Conservation (phyloP, 345 rosid genomes). For the Sonneratia alba region DNA sequence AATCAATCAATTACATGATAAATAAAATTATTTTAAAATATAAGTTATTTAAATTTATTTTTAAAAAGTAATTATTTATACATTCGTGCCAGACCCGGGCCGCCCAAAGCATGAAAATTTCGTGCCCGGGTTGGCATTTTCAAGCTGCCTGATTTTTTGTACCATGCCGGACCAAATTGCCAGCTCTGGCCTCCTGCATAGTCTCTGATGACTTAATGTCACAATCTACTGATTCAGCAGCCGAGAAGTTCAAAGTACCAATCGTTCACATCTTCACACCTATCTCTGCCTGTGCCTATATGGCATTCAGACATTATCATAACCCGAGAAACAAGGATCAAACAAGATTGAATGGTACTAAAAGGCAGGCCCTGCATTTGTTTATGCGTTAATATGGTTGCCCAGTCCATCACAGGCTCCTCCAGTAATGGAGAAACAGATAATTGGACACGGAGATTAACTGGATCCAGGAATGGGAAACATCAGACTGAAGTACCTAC, state of each 20-base stretch:
- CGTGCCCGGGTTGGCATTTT: no score
- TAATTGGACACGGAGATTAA: slow-evolving; percentile 13
- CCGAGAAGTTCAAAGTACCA: slow-evolving; percentile 1
- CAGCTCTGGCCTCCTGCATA: neutral
- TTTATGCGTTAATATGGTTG: no score
- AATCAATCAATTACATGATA: no score
- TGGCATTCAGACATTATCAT: slow-evolving; percentile 3
- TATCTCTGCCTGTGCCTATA: slow-evolving; percentile 6
- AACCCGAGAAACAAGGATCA: slow-evolving; percentile 6
- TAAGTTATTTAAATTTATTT: no score
- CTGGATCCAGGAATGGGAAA: slow-evolving; percentile 18
- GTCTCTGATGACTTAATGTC: slow-evolving; percentile 13
- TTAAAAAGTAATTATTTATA: no score
- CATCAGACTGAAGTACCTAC: slow-evolving; percentile 13
- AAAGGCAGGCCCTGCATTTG: neutral
- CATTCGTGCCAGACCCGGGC: no score
- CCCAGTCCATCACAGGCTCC: neutral
- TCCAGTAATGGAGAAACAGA: slow-evolving; percentile 13
- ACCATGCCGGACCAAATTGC: no score
- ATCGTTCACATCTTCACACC: slow-evolving; percentile 4
- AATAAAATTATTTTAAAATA: no score
- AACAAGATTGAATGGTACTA: slow-evolving; percentile 8
- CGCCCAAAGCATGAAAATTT: no score
- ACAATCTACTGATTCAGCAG: neutral
- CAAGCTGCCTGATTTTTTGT: no score